phyloP scores from a whole-genome alignment of 768 basidiomycete species.

The Lepiota venenata region DNA sequence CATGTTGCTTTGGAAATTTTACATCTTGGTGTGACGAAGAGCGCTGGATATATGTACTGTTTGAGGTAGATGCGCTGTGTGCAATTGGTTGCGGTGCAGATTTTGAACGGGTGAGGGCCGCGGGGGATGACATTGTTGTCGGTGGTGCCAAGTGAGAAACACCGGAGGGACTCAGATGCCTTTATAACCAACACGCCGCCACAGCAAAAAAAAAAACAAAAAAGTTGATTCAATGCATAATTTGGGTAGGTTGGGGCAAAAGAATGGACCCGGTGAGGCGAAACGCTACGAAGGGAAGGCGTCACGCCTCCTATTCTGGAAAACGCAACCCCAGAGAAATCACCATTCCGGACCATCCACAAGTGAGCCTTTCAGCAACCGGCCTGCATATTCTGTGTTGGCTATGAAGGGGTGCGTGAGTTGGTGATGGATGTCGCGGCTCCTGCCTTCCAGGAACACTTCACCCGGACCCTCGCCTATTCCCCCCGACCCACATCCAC shows the following conservation, averaged over 20 bases:
- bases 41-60: conserved; percentile 12
- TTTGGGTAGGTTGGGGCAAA: conserved; percentile 9
- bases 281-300: background rate
- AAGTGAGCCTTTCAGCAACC: too few relatives aligned
- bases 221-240: conserved; percentile 1
- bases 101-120: conserved; percentile 24
- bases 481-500: too few relatives aligned
- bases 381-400: too few relatives aligned
- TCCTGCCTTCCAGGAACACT: too few relatives aligned
- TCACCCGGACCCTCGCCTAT: too few relatives aligned
- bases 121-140: conserved; percentile 8
- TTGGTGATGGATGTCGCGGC: too few relatives aligned
- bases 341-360: background rate
- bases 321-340: conserved; percentile 8
- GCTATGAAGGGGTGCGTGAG: too few relatives aligned
- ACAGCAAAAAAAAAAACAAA: background rate
- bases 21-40: conserved; percentile 21
- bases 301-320: conserved; percentile 6
- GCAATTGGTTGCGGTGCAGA: conserved; percentile 26
- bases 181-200: conserved; percentile 1
- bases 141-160: background rate
- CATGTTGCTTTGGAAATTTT: conserved; percentile 11
- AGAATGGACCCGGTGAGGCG: background rate
- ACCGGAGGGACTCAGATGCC: background rate
- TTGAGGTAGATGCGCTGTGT: background rate